Evolutionary conservation across 768 basidiomycete species (phyloP), one percentile per base, ranked within the genome.

Genomic region (Steccherinum ochraceum): DNA sequence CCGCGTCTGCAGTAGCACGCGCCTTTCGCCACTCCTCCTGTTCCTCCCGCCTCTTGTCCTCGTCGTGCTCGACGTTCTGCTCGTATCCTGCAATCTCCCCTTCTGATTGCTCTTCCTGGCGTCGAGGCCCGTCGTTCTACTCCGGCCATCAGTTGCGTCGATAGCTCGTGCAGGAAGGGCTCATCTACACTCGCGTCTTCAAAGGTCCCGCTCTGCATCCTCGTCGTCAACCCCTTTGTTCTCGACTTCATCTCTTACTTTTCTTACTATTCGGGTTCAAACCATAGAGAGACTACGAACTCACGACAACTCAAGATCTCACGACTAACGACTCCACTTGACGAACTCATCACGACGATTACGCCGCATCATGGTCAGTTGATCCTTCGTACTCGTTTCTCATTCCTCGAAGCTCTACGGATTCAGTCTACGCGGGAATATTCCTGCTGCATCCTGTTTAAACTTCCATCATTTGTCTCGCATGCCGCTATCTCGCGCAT

Each of bases 1-100:
- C 30, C 20, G 47, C 47, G 46, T 16, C 46, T 18, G 40, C 16
- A n/a, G 24, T 47, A 24, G 46, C 46, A 19, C n/a, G 46, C 46
- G 24, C 3, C 25, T 27, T 24, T 16, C 46, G 18, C 30, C 21
- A 47, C 46, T 24, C 30, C 46, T 47, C 18, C 46, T 27, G 16
- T 18, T 18, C 46, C 18, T 19, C 45, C 12, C 13, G 18, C 4
- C 10, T 23, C 16, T 7, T 16, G 12, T 19, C 16, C 45, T 20
- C 25, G 18, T 25, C 24, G 12, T 25, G 24, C 30, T 27, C 47
- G 45, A 16, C 23, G 18, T 10, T 27, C 7, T 35, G 4, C 16
- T 30, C 24, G 19, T 19, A 19, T 4, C 11, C 18, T 20, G 7
- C 30, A 35, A 35, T 35, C 30, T 35, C 30, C 7, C 16, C 7